phyloP scores from a whole-genome alignment of 2,329 filamentous ascomycete species.

The Colletotrichum filicis region DNA sequence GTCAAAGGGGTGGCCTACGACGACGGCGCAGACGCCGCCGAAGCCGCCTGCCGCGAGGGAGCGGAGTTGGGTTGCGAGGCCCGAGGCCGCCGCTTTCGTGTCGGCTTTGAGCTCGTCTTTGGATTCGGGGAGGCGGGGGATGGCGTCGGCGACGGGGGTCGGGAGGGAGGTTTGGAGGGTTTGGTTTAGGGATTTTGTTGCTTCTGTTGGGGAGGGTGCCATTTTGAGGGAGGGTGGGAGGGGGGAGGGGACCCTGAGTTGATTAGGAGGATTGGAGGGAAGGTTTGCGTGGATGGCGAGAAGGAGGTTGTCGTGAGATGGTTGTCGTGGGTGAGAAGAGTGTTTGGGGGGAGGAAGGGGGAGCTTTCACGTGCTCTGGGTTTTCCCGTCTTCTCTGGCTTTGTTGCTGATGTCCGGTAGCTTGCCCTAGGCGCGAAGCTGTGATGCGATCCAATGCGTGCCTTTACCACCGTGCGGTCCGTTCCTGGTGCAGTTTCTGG shows the following conservation, averaged over 20 bases:
- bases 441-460: neutral
- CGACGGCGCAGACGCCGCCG: slow-evolving; percentile 90
- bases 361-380: slow-evolving; percentile 8
- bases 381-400: neutral
- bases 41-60: slow-evolving; percentile 92
- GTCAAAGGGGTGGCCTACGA: slow-evolving; percentile 97
- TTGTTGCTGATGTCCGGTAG: neutral
- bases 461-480: slow-evolving; percentile 22
- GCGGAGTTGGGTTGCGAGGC: slow-evolving; percentile 68
- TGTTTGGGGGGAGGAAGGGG: slow-evolving; percentile 1
- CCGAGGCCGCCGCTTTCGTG: slow-evolving; percentile 50
- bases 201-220: slow-evolving; percentile 38
- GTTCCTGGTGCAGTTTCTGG: slow-evolving; percentile 25
- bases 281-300: neutral
- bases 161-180: slow-evolving; percentile 40
- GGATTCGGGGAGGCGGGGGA: slow-evolving; percentile 56
- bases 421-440: neutral
- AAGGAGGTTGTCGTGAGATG: neutral
- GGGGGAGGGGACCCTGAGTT: neutral
- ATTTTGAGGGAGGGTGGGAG: slow-evolving; percentile 18
- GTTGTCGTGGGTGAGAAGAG: neutral
- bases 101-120: slow-evolving; percentile 56
- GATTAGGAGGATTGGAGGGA: neutral
- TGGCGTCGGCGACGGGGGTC: slow-evolving; percentile 47
- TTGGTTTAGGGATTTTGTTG: slow-evolving; percentile 34